A percentile compares a stretch with the other conserved stretches of the same genome.
Conservation (phyloP, 345 rosid genomes). For the Aquilaria yunnanensis region DNA sequence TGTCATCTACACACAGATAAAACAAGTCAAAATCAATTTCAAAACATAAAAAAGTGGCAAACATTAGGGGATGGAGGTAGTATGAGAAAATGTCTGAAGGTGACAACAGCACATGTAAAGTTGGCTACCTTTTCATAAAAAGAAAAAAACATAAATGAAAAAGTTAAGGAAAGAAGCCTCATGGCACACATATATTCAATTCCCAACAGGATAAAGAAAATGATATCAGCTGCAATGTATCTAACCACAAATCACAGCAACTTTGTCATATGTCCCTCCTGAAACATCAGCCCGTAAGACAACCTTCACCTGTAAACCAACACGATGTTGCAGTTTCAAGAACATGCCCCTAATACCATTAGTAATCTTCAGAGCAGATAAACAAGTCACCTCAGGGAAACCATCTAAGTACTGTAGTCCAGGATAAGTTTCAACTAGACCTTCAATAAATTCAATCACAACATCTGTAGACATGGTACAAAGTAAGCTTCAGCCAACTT, state of each 20-base stretch:
- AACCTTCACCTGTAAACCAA: constrained; percentile 64
- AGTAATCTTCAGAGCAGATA: not conserved
- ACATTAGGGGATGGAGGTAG: no score
- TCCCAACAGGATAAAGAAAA: constrained; percentile 47
- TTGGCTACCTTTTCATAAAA: no score
- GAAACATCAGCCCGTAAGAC: constrained; percentile 89
- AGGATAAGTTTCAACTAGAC: constrained; percentile 86
- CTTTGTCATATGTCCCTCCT: constrained; percentile 59
- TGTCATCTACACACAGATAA: no score
- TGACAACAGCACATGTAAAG: no score
- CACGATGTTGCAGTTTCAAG: not conserved
- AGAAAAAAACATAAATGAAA: no score
- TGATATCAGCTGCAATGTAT: no score
- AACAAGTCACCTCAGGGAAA: constrained; percentile 66
- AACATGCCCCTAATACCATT: not conserved
- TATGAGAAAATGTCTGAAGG: no score
- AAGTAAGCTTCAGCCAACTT: no score
- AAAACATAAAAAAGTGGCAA: no score
- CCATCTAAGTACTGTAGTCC: constrained; percentile 90
- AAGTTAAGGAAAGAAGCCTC: no score
- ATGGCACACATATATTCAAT: no score
- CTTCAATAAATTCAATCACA: constrained; percentile 93
- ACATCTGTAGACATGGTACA: constrained; percentile 46
- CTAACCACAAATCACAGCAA: constrained; percentile 46
- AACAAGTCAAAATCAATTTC: no score